phyloP scores from a whole-genome alignment of 2,329 filamentous ascomycete genomes.

The Xylariaceae sp. region DNA sequence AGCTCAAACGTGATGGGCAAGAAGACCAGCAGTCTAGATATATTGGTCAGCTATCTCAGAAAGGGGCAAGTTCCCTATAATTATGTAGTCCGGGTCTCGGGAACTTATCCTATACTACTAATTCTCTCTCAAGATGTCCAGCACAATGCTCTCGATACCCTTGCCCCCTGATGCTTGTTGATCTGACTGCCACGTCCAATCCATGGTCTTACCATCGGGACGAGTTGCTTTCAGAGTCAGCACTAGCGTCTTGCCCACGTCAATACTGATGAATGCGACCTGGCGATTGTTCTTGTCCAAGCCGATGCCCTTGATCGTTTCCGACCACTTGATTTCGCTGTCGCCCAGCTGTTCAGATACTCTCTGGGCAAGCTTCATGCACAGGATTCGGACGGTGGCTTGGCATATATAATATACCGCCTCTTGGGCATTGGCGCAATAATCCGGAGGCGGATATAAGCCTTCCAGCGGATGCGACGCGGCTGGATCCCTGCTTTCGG shows the following conservation, averaged over 20 bases:
- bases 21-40: background rate
- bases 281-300: conserved; percentile 20
- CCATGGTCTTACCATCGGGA: conserved; percentile 4
- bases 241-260: conserved; percentile 38
- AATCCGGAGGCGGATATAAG: conserved; percentile 41
- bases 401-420: conserved; percentile 44
- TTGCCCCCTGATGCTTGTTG: background rate
- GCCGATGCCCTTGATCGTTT: conserved; percentile 23
- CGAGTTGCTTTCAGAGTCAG: conserved; percentile 29
- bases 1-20: background rate
- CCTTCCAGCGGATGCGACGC: conserved; percentile 32
- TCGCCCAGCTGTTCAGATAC: conserved; percentile 16
- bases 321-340: conserved; percentile 24
- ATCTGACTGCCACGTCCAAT: conserved; percentile 23
- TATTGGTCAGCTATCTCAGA: no score
- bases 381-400: conserved; percentile 34
- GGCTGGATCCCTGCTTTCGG: conserved; percentile 8
- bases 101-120: background rate
- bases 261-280: conserved; percentile 20
- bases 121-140: conserved; percentile 16
- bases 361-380: conserved; percentile 18
- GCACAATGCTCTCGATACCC: conserved; percentile 14
- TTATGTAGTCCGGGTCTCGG: no score
- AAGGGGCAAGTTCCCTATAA: no score
- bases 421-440: conserved; percentile 42